Percentiles rank a stretch among this genome's conserved stretches.
Evolutionary conservation across 192 early-diverging fungal genomes (phyloP).

Genomic region (Entomortierella beljakovae): DNA sequence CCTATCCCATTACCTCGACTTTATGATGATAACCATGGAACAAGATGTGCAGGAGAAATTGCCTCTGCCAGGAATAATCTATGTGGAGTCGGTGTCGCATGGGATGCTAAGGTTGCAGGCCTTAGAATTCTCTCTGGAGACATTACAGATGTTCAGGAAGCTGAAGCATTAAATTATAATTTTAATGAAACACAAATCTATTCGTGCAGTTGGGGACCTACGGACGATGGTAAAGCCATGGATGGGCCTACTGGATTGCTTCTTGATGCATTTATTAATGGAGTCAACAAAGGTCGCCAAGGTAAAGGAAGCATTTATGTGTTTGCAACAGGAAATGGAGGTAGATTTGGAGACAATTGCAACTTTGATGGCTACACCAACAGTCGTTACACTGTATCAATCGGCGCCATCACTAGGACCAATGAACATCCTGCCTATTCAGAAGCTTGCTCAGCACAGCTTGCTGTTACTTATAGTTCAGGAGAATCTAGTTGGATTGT

Average conservation of each 20-base stretch:
- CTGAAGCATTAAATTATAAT: conserved; percentile 88
- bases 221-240: conserved; percentile 86
- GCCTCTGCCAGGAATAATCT: conserved; percentile 92
- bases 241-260: conserved; percentile 88
- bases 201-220: conserved; percentile 96
- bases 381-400: conserved; percentile 94
- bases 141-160: conserved; percentile 95
- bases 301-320: conserved; percentile 93
- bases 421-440: conserved; percentile 87
- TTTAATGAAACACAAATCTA: conserved; percentile 94
- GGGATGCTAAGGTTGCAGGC: conserved; percentile 85
- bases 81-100: conserved; percentile 96
- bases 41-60: conserved; percentile 97
- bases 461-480: conserved; percentile 89
- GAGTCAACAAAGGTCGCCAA: conserved; percentile 83
- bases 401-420: conserved; percentile 84
- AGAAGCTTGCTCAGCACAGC: conserved; percentile 89
- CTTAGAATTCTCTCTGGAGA: conserved; percentile 90
- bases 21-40: conserved; percentile 91
- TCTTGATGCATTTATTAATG: conserved; percentile 87
- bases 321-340: conserved; percentile 96
- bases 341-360: conserved; percentile 85
- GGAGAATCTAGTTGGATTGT: conserved; percentile 83
- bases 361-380: conserved; percentile 98
- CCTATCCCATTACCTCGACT: conserved; percentile 80